Conservation (phyloP, 2,329 filamentous ascomycete species). For the Colletotrichum falcatum region DNA sequence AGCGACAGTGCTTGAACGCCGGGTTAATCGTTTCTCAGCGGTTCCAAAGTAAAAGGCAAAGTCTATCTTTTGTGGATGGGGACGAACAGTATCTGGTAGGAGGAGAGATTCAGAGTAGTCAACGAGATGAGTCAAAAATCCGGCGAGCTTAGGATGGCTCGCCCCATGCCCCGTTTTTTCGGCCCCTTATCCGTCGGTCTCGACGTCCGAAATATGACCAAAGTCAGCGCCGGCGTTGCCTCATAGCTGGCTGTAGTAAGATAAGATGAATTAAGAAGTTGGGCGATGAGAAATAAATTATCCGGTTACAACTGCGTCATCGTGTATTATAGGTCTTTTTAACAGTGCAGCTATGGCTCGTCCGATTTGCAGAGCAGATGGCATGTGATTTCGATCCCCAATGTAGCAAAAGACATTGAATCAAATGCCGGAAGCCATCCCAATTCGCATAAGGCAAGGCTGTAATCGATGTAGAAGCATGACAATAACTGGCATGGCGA, state of each 20-base stretch:
- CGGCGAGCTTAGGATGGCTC: not conserved
- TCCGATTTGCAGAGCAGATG: no score
- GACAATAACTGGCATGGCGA: no score
- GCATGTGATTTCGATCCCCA: no score
- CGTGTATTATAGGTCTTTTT: not conserved
- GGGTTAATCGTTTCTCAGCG: not conserved
- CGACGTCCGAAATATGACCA: slow-evolving; percentile 14
- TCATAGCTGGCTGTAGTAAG: not conserved
- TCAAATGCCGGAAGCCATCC: no score
- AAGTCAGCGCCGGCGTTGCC: not conserved
- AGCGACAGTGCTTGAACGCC: no score
- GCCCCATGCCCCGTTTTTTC: slow-evolving; percentile 6
- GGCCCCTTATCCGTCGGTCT: slow-evolving; percentile 1
- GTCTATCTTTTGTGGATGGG: not conserved
- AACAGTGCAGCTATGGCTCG: no score
- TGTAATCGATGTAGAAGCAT: no score
- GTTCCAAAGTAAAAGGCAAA: not conserved
- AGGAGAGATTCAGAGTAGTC: not conserved
- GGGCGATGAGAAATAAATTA: not conserved
- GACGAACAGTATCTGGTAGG: fast-evolving
- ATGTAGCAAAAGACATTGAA: no score
- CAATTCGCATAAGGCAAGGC: no score
- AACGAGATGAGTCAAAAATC: slow-evolving; percentile 4
- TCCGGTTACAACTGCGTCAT: not conserved
- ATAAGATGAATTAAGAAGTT: not conserved